These are phyloP conservation scores for Diaporthe aspalathi DNA, from an alignment of 2,329 filamentous ascomycete genomes.

Conservation along the genomic window DNA sequence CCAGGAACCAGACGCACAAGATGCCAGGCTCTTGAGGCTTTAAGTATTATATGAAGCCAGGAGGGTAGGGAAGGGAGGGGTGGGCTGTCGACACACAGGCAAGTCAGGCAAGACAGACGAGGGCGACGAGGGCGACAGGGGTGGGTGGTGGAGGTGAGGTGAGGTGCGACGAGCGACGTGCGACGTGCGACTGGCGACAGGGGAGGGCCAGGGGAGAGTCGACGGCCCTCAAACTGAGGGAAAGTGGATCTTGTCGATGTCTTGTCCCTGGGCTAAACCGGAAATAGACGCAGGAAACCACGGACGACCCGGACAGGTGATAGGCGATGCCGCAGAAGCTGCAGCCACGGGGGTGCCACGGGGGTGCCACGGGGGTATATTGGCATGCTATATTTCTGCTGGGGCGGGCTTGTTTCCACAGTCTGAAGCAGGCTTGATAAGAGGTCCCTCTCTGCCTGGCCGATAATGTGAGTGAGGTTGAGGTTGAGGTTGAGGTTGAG, in stretches of 20 bases:
- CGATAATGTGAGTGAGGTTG: too few relatives aligned
- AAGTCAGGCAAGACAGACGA: conserved; percentile 27
- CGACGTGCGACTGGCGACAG: conserved; percentile 35
- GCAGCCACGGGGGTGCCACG: conserved; percentile 24
- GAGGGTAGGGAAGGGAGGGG: conserved; percentile 30
- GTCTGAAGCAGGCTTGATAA: background rate
- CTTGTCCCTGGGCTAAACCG: conserved; percentile 24
- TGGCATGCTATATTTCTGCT: too few relatives aligned
- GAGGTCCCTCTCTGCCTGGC: conserved; percentile 11
- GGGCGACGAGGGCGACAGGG: conserved; percentile 32
- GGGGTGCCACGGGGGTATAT: too few relatives aligned
- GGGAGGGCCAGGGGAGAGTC: conserved; percentile 33
- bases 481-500: too few relatives aligned
- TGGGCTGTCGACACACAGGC: conserved; percentile 29
- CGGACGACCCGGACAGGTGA: conserved; percentile 28
- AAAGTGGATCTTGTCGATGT: conserved; percentile 24
- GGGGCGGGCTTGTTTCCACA: too few relatives aligned
- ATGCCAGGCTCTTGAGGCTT: conserved; percentile 27
- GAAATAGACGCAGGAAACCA: conserved; percentile 24
- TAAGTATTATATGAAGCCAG: conserved; percentile 39
- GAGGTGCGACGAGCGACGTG: conserved; percentile 33
- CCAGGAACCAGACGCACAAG: background rate
- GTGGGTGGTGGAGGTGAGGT: background rate
- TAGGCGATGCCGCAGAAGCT: conserved; percentile 30
- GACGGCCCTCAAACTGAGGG: conserved; percentile 31